These are phyloP conservation scores for Scheffersomyces ergatensis DNA, from an alignment of 805 yeast species.

Conservation along the genomic window DNA sequence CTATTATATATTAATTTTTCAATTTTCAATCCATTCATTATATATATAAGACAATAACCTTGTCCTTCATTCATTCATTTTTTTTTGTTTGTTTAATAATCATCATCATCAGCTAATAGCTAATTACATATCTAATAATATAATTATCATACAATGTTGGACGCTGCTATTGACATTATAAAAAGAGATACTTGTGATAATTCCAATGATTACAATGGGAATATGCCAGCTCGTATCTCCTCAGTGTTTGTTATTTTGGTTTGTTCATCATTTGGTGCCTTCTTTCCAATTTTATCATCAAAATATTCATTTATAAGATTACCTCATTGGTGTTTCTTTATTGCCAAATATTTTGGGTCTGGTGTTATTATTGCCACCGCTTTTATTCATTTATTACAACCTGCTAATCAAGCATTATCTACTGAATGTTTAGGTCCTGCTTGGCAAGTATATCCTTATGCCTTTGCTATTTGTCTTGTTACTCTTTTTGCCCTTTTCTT, in stretches of 20 bases:
- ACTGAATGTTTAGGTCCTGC: slow-evolving; percentile 63
- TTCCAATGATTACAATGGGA: slow-evolving; percentile 45
- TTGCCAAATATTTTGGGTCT: slow-evolving; percentile 76
- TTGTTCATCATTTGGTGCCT: slow-evolving; percentile 53
- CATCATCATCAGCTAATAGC: not conserved
- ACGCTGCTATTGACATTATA: not conserved
- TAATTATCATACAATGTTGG: not conserved
- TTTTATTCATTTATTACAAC: slow-evolving; percentile 69
- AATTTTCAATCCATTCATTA: too few species aligned
- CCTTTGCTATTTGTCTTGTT: slow-evolving; percentile 52
- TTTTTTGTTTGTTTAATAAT: not conserved
- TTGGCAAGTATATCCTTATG: slow-evolving; percentile 51
- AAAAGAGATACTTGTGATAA: slow-evolving; percentile 36
- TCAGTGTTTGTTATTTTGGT: slow-evolving; percentile 60
- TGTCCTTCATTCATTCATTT: not conserved
- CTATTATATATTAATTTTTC: too few species aligned
- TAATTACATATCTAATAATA: too few species aligned
- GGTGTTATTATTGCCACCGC: slow-evolving; percentile 85
- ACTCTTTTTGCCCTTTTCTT: slow-evolving; percentile 52
- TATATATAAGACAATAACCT: not conserved
- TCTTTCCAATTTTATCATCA: slow-evolving; percentile 62
- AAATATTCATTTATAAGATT: slow-evolving; percentile 55
- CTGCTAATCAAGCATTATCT: slow-evolving; percentile 59
- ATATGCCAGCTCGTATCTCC: slow-evolving; percentile 53
- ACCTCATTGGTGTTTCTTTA: slow-evolving; percentile 62